Conservation (phyloP, 2,329 filamentous ascomycete genomes). For the Nigrograna mackinnonii region DNA sequence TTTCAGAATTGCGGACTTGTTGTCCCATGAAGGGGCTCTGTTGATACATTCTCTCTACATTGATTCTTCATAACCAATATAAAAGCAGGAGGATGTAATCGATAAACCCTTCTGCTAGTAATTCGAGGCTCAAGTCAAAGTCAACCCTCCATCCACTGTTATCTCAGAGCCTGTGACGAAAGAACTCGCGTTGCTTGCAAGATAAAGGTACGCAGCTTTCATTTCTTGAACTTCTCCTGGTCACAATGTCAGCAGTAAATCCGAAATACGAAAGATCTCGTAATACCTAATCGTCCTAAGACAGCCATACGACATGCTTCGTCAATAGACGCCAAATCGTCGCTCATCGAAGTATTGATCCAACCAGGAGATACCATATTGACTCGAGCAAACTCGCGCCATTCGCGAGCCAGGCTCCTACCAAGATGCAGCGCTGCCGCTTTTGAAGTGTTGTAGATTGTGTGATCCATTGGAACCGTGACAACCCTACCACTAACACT, state of each 20-base stretch:
- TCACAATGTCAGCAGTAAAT: no score
- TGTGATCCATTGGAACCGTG: constrained; percentile 74
- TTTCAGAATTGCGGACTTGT: no score
- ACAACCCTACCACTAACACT: constrained; percentile 77
- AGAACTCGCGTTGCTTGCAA: constrained; percentile 77
- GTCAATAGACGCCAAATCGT: constrained; percentile 64
- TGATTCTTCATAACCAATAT: no score
- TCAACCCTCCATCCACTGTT: constrained; percentile 76
- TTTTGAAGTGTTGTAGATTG: constrained; percentile 53
- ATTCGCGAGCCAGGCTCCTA: constrained; percentile 66
- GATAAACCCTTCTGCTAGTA: no score
- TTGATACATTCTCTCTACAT: no score
- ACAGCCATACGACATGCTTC: constrained; percentile 74
- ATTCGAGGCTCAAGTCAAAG: constrained; percentile 41
- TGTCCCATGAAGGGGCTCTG: no score
- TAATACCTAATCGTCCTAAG: constrained; percentile 73
- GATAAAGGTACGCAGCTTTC: constrained; percentile 78
- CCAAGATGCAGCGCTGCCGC: constrained; percentile 67
- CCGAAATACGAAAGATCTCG: no score
- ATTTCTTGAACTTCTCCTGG: no score
- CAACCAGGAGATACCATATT: constrained; percentile 69
- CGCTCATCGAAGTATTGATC: constrained; percentile 66
- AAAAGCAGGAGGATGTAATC: no score
- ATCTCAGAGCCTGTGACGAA: constrained; percentile 79
- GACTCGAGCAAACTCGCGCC: constrained; percentile 68